Conservation (phyloP, 164 flowering plant species). For the Macadamia integrifolia region DNA sequence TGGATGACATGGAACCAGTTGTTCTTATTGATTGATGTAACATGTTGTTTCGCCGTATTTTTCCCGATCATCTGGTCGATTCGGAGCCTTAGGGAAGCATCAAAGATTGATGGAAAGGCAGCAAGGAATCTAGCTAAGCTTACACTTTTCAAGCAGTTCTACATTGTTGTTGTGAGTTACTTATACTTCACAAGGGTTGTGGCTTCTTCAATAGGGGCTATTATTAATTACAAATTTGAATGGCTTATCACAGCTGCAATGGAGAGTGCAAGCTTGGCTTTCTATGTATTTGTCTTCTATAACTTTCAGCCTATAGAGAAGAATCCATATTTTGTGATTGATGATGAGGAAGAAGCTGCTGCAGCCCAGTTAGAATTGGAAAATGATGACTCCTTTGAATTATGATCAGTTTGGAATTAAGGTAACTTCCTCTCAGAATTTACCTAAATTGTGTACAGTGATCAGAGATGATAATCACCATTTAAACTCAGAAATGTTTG, state of each 20-base stretch:
- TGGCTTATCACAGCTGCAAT: slow-evolving; percentile 10
- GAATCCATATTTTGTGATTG: slow-evolving; percentile 21
- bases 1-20: slow-evolving; percentile 26
- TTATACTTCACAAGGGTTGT: slow-evolving; percentile 25
- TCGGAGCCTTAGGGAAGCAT: slow-evolving; percentile 17
- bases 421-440: background rate
- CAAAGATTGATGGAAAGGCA: slow-evolving; percentile 28
- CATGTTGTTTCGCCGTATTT: background rate
- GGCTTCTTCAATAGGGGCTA: slow-evolving; percentile 6
- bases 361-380: slow-evolving; percentile 13
- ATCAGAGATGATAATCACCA: background rate
- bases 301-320: slow-evolving; percentile 18
- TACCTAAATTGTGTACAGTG: background rate
- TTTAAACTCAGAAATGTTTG: background rate
- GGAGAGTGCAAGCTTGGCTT: slow-evolving; percentile 21
- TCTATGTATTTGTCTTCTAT: slow-evolving; percentile 19
- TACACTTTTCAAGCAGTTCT: slow-evolving; percentile 26
- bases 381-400: slow-evolving; percentile 19
- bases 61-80: slow-evolving; percentile 29
- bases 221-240: slow-evolving; percentile 9
- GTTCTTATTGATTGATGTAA: slow-evolving; percentile 19
- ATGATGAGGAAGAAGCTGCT: slow-evolving; percentile 14
- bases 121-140: slow-evolving; percentile 21
- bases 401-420: background rate
- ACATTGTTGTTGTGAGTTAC: slow-evolving; percentile 16